A percentile compares a stretch with the other conserved stretches of the same genome.
These are phyloP conservation scores for Epichloe hybrida DNA, from an alignment of 2,329 filamentous ascomycete genomes.

Conservation along the genomic window DNA sequence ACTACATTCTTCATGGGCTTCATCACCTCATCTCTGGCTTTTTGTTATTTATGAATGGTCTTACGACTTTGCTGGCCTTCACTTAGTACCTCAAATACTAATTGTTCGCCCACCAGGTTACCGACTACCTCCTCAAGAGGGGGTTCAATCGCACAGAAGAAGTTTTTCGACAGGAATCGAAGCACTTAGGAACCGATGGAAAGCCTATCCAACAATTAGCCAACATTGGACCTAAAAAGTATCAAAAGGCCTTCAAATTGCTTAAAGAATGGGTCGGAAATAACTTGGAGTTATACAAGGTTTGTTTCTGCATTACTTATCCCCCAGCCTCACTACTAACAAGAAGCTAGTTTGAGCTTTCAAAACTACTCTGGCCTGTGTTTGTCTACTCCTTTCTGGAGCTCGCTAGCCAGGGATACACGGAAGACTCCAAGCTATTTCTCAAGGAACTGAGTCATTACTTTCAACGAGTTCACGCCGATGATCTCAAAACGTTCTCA, in stretches of 20 bases:
- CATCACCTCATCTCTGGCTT: not conserved
- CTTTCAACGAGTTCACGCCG: constrained; percentile 66
- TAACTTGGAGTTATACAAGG: constrained; percentile 88
- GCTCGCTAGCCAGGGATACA: constrained; percentile 58
- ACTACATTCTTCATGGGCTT: not conserved
- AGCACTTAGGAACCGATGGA: constrained; percentile 68
- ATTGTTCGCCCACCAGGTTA: constrained; percentile 37
- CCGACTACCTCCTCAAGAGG: constrained; percentile 91
- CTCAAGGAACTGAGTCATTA: constrained; percentile 51
- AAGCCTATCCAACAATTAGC: constrained; percentile 58
- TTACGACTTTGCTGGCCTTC: not conserved
- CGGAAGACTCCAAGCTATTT: constrained; percentile 60
- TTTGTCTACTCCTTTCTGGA: constrained; percentile 90
- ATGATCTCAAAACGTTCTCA: constrained; percentile 66
- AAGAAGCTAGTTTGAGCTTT: constrained; percentile 57
- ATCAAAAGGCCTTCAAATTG: constrained; percentile 58
- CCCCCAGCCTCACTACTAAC: not conserved
- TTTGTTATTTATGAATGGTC: not conserved
- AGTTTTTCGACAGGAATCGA: constrained; percentile 80
- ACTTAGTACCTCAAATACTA: constrained; percentile 3
- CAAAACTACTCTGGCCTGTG: constrained; percentile 78
- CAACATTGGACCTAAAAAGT: constrained; percentile 63
- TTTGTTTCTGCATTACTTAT: constrained; percentile 18
- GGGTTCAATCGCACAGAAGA: constrained; percentile 89
- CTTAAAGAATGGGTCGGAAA: constrained; percentile 79